Percentiles rank a stretch among this genome's conserved stretches.
These are phyloP conservation scores for Exophiala alcalophila DNA, from an alignment of 2,329 filamentous ascomycete genomes.

Conservation along the genomic window DNA sequence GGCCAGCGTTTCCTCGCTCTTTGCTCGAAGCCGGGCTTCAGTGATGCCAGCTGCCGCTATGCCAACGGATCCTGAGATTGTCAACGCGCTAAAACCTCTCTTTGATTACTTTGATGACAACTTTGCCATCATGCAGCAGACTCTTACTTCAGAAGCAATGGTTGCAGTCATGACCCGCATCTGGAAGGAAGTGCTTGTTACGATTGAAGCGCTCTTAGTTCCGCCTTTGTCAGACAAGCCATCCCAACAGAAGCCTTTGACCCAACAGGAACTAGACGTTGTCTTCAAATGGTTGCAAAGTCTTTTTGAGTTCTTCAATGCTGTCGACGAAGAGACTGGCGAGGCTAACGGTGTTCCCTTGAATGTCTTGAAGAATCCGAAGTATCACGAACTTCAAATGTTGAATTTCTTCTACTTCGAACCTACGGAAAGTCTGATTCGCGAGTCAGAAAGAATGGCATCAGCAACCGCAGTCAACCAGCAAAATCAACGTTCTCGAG, in stretches of 20 bases:
- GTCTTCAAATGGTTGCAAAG: slow-evolving; percentile 93
- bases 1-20: slow-evolving; percentile 69
- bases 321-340: slow-evolving; percentile 76
- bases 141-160: slow-evolving; percentile 93
- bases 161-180: slow-evolving; percentile 95
- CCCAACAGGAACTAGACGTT: slow-evolving; percentile 84
- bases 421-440: slow-evolving; percentile 81
- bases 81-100: slow-evolving; percentile 76
- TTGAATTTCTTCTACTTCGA: slow-evolving; percentile 99
- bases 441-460: slow-evolving; percentile 95
- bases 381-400: slow-evolving; percentile 95
- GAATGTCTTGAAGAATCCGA: slow-evolving; percentile 90
- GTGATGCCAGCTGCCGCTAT: slow-evolving; percentile 47
- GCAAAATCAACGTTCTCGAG: slow-evolving; percentile 63
- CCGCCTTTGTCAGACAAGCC: slow-evolving; percentile 94
- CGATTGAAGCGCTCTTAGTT: slow-evolving; percentile 84
- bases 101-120: slow-evolving; percentile 98
- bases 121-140: slow-evolving; percentile 98
- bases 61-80: slow-evolving; percentile 69
- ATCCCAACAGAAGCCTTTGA: slow-evolving; percentile 77
- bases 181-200: slow-evolving; percentile 95
- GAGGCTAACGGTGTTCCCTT: slow-evolving; percentile 84
- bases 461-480: slow-evolving; percentile 77
- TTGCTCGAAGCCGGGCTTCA: slow-evolving; percentile 46
- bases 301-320: slow-evolving; percentile 92